Evolutionary conservation across 1,284 basidiomycete species (phyloP), one percentile per base, ranked within the genome.

Genomic region (Puccinia coronata): DNA sequence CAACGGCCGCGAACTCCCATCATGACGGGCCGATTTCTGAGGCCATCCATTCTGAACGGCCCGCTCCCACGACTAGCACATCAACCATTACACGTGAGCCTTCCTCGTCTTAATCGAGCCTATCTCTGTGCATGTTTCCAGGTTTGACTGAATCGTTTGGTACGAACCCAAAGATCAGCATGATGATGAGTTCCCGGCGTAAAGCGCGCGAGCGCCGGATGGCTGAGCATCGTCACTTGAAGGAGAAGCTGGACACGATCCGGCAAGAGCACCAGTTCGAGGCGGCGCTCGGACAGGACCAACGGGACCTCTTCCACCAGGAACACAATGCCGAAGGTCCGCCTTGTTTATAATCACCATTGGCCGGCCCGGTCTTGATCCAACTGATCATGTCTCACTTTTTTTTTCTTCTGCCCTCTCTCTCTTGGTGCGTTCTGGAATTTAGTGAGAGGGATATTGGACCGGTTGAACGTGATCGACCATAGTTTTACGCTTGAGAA

Each of bases 21-120:
- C 67, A 79, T 79, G 53, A 79, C 77, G 4, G 77, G 77, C 5
- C 31, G 77, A 23, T 70, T 79, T 53, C 43, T 79, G 23, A 55
- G 67, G 31, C 77, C 77, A 8, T 70, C 49, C 5, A 18, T 57
- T 28, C 55, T 79, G 16, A 79, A 79, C 36, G 49, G 53, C 20
- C 77, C 77, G 1, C 31, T 79, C 11, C 77, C 77, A 20, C 47
- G 77, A 69, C 63, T 70, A 12, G 77, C 77, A 20, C 59, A 79
- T 59, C 77, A 79, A 71, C 77, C 77, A 2, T 47, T 70, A 43
- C 77, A 79, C 47, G 67, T 79, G n/a, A 47, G 41, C 31, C 28
- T 1, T 25, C 8, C 53, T 63, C 36, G 18, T 25, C 20, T 23
- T 25, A 8, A 16, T 34, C 28, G 39, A 11, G 36, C n/a, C n/a